Evolutionary conservation across 208 protist species (phyloP).

Genomic region (Crithidia sp.): DNA sequence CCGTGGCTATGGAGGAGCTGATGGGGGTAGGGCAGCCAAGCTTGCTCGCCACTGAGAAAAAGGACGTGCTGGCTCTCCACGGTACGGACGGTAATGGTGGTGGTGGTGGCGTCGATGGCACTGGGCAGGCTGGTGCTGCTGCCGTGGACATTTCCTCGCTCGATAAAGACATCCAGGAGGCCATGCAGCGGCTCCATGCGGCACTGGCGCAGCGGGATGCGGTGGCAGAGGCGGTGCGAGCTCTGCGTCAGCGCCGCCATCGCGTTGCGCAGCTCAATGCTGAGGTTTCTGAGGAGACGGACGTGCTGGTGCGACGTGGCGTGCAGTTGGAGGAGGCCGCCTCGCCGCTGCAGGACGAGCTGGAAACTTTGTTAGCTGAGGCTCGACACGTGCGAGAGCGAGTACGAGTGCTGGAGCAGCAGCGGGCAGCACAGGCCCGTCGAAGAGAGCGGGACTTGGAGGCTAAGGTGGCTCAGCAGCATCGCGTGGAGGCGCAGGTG

Average conservation of each 20-base stretch:
- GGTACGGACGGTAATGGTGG: too few species aligned
- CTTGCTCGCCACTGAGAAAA: too few species aligned
- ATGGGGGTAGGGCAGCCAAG: neutral
- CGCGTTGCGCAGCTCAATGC: neutral
- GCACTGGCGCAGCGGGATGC: conserved; percentile 15
- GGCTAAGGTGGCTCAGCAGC: neutral
- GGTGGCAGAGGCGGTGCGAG: neutral
- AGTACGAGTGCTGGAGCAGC: neutral
- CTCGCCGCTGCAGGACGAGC: conserved; percentile 4
- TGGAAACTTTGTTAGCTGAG: conserved; percentile 3
- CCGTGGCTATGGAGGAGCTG: conserved; percentile 17
- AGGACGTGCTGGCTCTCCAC: too few species aligned
- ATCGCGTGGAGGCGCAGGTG: neutral
- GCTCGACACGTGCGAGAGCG: neutral
- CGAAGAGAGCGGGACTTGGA: conserved; percentile 6
- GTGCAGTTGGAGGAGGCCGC: conserved; percentile 6
- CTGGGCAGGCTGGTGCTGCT: neutral
- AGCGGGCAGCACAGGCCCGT: neutral
- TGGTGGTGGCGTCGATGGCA: neutral
- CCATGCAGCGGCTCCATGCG: conserved; percentile 3
- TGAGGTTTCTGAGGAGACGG: conserved; percentile 2
- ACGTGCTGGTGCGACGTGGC: neutral
- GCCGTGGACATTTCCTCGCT: conserved; percentile 1
- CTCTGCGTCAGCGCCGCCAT: neutral
- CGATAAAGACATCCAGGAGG: neutral